Percentiles rank a stretch among this genome's conserved stretches.
phyloP scores from a whole-genome alignment of 2,329 filamentous ascomycete genomes.

The Ophiostoma angusticollis region DNA sequence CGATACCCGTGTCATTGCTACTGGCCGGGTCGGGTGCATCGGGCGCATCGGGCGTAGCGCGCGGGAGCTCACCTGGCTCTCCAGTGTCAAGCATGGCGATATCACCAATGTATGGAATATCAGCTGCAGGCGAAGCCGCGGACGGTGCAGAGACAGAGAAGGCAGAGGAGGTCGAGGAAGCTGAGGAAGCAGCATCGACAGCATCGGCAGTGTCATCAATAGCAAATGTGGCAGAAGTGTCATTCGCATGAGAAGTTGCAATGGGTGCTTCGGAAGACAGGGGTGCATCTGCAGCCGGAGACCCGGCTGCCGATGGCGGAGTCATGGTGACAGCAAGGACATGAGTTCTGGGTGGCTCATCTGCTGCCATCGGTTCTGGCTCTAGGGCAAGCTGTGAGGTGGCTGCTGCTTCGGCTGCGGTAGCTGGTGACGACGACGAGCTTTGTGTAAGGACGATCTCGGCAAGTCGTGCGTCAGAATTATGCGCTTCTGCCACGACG shows the following conservation, averaged over 20 bases:
- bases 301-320: too few relatives aligned
- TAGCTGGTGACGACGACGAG: too few relatives aligned
- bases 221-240: too few relatives aligned
- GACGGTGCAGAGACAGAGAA: too few relatives aligned
- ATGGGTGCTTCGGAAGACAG: too few relatives aligned
- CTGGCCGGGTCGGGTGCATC: constrained; percentile 1
- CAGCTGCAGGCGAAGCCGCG: not conserved
- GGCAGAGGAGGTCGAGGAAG: not conserved
- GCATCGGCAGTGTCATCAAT: too few relatives aligned
- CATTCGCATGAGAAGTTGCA: too few relatives aligned
- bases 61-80: constrained; percentile 2
- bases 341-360: too few relatives aligned
- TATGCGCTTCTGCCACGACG: not conserved
- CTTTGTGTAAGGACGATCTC: constrained; percentile 1
- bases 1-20: constrained; percentile 14
- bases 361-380: too few relatives aligned
- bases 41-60: not conserved
- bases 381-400: too few relatives aligned
- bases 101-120: constrained; percentile 6
- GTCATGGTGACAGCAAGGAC: too few relatives aligned
- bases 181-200: not conserved
- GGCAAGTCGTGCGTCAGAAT: not conserved
- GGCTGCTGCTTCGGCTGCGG: not conserved
- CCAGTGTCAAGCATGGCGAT: constrained; percentile 9
- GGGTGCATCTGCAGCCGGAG: too few relatives aligned